Conservation (phyloP, 1,284 basidiomycete genomes). For the Tilletia horrida region DNA sequence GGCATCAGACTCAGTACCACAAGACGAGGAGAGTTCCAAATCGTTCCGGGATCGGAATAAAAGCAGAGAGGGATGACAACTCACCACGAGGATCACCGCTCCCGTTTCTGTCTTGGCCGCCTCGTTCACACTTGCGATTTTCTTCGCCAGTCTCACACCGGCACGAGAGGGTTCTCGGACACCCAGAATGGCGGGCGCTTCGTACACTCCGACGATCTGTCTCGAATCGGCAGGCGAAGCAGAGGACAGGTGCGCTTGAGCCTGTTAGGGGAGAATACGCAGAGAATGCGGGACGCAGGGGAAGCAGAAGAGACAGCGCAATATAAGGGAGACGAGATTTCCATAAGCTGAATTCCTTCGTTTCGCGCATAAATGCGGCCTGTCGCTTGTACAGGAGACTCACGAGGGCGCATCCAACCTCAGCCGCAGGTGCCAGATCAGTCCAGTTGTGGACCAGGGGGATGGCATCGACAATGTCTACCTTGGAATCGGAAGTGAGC, state of each 20-base stretch:
- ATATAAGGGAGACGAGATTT: background rate
- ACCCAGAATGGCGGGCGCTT: conserved; percentile 21
- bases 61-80: too few species aligned
- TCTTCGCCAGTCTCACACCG: background rate
- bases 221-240: background rate
- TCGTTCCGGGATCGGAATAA: too few species aligned
- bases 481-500: background rate
- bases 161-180: background rate
- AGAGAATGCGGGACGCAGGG: background rate
- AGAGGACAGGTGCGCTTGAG: conserved; percentile 11
- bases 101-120: background rate
- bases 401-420: conserved; percentile 28
- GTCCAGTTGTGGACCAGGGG: conserved; percentile 28
- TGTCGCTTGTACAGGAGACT: conserved; percentile 14
- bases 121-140: background rate
- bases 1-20: too few species aligned
- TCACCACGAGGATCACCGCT: background rate
- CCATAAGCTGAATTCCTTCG: too few species aligned
- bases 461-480: conserved; percentile 21
- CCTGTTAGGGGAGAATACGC: background rate
- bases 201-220: conserved; percentile 25
- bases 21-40: too few species aligned
- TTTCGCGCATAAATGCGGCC: too few species aligned
- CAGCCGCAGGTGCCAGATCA: conserved; percentile 25
- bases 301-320: too few species aligned